These are phyloP conservation scores for Cyclostephanos tholiformis DNA, from an alignment of 108 stramenopile genomes.

Conservation along the genomic window DNA sequence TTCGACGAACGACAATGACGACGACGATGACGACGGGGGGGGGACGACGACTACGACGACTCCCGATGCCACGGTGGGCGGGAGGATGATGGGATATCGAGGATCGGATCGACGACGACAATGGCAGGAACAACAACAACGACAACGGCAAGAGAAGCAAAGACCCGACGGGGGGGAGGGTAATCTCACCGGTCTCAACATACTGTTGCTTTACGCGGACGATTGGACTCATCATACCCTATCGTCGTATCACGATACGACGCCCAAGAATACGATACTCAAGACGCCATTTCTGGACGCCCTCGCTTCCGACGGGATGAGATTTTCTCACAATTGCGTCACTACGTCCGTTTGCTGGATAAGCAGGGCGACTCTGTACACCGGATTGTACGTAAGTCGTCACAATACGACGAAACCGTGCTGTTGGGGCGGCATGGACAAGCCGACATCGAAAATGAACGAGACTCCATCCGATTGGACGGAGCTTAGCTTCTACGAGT, in stretches of 20 bases:
- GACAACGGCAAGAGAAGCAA: conserved; percentile 3
- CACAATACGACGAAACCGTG: conserved; percentile 53
- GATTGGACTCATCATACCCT: conserved; percentile 54
- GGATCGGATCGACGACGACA: too few relatives aligned
- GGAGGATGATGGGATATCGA: too few relatives aligned
- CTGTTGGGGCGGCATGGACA: conserved; percentile 44
- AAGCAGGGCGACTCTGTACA: conserved; percentile 70
- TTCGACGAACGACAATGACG: too few relatives aligned
- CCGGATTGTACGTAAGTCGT: conserved; percentile 65
- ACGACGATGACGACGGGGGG: too few relatives aligned
- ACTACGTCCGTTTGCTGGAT: conserved; percentile 87
- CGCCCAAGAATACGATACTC: conserved; percentile 34
- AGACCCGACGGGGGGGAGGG: not conserved
- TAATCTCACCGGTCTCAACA: conserved; percentile 37
- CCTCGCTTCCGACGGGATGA: conserved; percentile 73
- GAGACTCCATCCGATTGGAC: conserved; percentile 35
- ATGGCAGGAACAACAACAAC: conserved; percentile 1
- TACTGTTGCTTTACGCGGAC: conserved; percentile 50
- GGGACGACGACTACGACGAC: too few relatives aligned
- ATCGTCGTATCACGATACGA: conserved; percentile 39
- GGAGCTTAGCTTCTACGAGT: conserved; percentile 41
- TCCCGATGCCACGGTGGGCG: too few relatives aligned
- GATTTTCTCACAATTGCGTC: conserved; percentile 81
- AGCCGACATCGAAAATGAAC: conserved; percentile 25
- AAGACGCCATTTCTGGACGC: conserved; percentile 68